phyloP scores from a whole-genome alignment of 108 stramenopile genomes.

The Aurantiochytrium sp. region DNA sequence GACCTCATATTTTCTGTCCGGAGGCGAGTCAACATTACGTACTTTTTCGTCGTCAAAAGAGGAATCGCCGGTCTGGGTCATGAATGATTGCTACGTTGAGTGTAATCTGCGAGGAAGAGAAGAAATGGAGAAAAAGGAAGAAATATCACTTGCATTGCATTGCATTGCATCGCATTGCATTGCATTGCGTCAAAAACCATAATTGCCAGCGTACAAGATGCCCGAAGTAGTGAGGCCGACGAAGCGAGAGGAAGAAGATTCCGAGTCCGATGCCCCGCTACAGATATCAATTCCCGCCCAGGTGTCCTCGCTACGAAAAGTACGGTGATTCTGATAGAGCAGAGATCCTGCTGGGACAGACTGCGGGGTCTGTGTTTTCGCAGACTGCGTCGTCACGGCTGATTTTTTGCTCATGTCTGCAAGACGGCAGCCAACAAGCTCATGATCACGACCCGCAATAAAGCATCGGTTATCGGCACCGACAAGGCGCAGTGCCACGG shows the following conservation, averaged over 20 bases:
- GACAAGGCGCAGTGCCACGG: not conserved
- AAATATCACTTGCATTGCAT: too few relatives aligned
- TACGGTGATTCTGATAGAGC: slow-evolving; percentile 3
- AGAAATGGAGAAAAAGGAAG: too few relatives aligned
- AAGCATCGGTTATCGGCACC: not conserved
- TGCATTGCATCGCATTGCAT: too few relatives aligned
- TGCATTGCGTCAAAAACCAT: not conserved
- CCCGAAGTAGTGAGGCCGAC: not conserved
- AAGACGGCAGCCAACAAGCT: not conserved
- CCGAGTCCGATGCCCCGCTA: not conserved
- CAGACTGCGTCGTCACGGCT: too few relatives aligned
- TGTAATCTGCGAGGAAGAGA: too few relatives aligned
- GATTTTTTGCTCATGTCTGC: not conserved
- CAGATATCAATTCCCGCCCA: not conserved
- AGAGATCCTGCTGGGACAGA: not conserved
- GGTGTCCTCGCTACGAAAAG: not conserved
- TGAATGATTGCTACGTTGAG: too few relatives aligned
- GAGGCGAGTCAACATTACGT: too few relatives aligned
- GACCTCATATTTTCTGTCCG: too few relatives aligned
- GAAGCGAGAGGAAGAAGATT: not conserved
- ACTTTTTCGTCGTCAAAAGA: too few relatives aligned
- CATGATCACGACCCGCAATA: not conserved
- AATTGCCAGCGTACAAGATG: not conserved
- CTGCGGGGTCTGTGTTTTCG: not conserved
- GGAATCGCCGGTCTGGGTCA: too few relatives aligned